Evolutionary conservation across 805 yeast genomes (phyloP).

Genomic region (Torulaspora gathmanii): DNA sequence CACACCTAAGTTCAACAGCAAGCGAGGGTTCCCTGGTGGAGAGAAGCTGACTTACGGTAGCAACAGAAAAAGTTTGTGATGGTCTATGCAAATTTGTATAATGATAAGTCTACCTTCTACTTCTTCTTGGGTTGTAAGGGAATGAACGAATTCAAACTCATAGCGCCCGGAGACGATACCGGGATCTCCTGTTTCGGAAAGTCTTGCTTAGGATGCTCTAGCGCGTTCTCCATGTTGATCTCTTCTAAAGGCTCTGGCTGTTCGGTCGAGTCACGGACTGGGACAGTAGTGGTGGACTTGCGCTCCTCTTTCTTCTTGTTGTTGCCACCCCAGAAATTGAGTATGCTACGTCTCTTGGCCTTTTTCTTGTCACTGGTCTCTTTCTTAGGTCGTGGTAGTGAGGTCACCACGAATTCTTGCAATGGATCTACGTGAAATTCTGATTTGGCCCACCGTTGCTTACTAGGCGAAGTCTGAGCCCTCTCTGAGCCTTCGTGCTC

Average conservation of each 20-base stretch:
- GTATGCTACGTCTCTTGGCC: conserved; percentile 19
- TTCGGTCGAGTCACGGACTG: not conserved
- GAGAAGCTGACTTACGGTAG: conserved; percentile 10
- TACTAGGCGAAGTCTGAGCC: conserved; percentile 1
- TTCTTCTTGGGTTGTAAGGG: conserved; percentile 32
- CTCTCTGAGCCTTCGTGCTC: not conserved
- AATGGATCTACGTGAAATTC: conserved; percentile 32
- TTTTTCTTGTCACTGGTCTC: conserved; percentile 13
- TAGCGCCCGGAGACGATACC: conserved; percentile 1
- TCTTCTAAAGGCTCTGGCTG: not conserved
- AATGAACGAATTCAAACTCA: conserved; percentile 23
- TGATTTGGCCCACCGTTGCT: conserved; percentile 14
- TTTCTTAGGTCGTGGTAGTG: conserved; percentile 26
- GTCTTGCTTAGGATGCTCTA: not conserved
- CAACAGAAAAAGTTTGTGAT: not conserved
- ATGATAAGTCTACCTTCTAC: not conserved
- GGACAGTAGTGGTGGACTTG: not conserved
- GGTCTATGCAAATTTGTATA: not conserved
- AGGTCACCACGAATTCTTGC: conserved; percentile 26
- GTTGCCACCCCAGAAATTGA: conserved; percentile 28
- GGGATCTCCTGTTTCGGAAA: not conserved
- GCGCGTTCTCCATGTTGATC: not conserved
- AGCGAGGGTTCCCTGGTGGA: conserved; percentile 16
- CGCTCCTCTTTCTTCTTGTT: conserved; percentile 9
- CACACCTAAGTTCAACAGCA: conserved; percentile 9